Evolutionary conservation across 164 flowering plant species (phyloP), one percentile per base, ranked within the genome.

Genomic region (Tetracentron sinense): DNA sequence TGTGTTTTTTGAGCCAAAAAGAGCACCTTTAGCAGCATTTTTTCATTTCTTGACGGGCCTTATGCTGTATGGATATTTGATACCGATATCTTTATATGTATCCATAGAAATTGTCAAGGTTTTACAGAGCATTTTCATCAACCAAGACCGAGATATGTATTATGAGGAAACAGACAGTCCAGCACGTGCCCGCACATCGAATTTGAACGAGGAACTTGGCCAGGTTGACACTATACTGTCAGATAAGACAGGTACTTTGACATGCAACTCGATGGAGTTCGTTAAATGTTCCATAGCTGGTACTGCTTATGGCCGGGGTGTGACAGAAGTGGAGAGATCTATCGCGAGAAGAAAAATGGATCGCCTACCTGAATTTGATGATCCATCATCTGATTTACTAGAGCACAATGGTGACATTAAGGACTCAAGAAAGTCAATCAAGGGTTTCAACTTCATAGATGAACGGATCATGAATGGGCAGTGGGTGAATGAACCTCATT

Each of bases 41-140:
- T 70, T 82, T 35, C 97, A 89, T 78, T 87, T 89, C 72, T 67
- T 89, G 71, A 89, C 96, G 0, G 96, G 75, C 49, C 87, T 92
- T 55, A 87, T 92, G 94, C 62, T 92, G 72, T 92, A 89, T 68
- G 89, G 89, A 31, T 89, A 86, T 69, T 69, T 91, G 69, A 85
- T 91, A 57, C 97, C 97, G 6, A 91, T 91, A 72, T 91, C 97
- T 19, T 71, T 91, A 16, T 92, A 92, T 63, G 81, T 92, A 0
- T 92, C 97, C 50, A 92, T 89, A 60, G 97, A 92, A 76, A 65
- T 89, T 60, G 96, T 89, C n/a, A 92, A 92, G 75, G 94, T 92
- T 54, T 67, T 89, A 44, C 97, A 92, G 75, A 81, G 86, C 60
- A 73, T 83, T 67, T 92, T 92, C 69, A 85, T 92, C 28, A 87